A percentile compares a stretch with the other conserved stretches of the same genome.
These are phyloP conservation scores for Backusella morwellensis DNA, from an alignment of 192 early-diverging fungal genomes.

Conservation along the genomic window DNA sequence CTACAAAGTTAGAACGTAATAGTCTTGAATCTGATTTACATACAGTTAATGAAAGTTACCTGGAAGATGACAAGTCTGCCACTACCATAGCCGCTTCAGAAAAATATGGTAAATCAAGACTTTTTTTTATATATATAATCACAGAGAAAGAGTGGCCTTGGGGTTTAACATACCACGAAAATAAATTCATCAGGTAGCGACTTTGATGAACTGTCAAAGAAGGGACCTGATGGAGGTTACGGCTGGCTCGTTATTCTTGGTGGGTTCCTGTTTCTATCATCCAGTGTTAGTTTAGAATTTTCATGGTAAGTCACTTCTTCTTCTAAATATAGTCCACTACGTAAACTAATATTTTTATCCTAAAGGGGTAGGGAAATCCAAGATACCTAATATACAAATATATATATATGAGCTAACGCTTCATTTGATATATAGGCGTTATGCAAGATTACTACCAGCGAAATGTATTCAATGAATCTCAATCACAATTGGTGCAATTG, in stretches of 20 bases:
- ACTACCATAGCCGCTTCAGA: background rate
- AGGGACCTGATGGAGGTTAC: background rate
- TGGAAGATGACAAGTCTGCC: too few species aligned
- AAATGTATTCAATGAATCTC: conserved; percentile 14
- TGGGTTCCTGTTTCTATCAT: background rate
- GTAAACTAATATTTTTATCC: too few species aligned
- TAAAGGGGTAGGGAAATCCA: background rate
- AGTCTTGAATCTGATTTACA: too few species aligned
- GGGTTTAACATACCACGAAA: too few species aligned
- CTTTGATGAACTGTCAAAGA: background rate
- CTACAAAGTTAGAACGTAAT: too few species aligned
- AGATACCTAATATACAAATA: background rate
- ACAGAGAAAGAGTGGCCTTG: too few species aligned
- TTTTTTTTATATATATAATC: too few species aligned
- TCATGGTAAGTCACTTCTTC: background rate
- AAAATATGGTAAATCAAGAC: background rate
- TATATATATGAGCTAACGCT: background rate
- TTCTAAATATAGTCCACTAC: too few species aligned
- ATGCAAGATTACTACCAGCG: conserved; percentile 31
- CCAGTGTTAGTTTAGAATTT: background rate
- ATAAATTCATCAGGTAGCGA: background rate
- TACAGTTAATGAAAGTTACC: too few species aligned
- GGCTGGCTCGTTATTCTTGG: background rate
- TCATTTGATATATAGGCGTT: conserved; percentile 12
- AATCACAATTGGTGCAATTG: conserved; percentile 8